Percentiles rank a stretch among this genome's conserved stretches.
Evolutionary conservation across 495 filamentous ascomycete species (phyloP).

Genomic region (Letharia columbiana): DNA sequence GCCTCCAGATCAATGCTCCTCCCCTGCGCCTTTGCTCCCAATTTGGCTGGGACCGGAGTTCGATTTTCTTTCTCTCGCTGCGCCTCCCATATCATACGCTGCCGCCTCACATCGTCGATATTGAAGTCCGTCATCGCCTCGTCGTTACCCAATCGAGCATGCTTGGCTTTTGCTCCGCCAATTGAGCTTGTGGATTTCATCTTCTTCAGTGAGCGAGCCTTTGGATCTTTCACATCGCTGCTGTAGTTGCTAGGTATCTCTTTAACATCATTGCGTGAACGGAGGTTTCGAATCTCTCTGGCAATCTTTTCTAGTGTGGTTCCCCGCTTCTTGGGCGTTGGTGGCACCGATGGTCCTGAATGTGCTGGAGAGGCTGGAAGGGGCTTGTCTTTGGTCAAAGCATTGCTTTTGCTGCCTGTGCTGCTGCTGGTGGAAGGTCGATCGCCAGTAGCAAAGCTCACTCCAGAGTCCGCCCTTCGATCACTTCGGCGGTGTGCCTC

Average conservation of each 20-base stretch:
- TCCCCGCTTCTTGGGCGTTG: slow-evolving; percentile 32
- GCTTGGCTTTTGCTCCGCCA: slow-evolving; percentile 22
- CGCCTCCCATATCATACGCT: slow-evolving; percentile 42
- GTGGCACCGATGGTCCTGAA: slow-evolving; percentile 25
- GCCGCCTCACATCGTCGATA: slow-evolving; percentile 41
- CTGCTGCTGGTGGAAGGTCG: slow-evolving; percentile 33
- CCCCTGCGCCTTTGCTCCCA: not conserved
- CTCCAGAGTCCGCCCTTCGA: slow-evolving; percentile 56
- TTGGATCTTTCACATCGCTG: slow-evolving; percentile 24
- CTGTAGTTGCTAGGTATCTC: slow-evolving; percentile 15
- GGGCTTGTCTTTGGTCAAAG: slow-evolving; percentile 35
- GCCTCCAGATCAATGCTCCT: not conserved
- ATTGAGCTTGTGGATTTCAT: slow-evolving; percentile 42
- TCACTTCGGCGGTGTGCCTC: slow-evolving; percentile 33
- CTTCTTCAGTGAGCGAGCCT: slow-evolving; percentile 35
- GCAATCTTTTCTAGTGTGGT: slow-evolving; percentile 52
- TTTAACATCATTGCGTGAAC: slow-evolving; percentile 29
- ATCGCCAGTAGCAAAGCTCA: slow-evolving; percentile 45
- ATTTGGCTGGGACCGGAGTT: not conserved
- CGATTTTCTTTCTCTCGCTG: slow-evolving; percentile 34
- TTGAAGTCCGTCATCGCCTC: slow-evolving; percentile 34
- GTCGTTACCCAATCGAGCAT: slow-evolving; percentile 26
- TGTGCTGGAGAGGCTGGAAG: slow-evolving; percentile 33
- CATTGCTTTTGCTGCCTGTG: slow-evolving; percentile 22
- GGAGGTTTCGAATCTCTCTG: slow-evolving; percentile 46